Evolutionary conservation across 768 basidiomycete genomes (phyloP).

Genomic region (Phylloporus rhodoxanthus): DNA sequence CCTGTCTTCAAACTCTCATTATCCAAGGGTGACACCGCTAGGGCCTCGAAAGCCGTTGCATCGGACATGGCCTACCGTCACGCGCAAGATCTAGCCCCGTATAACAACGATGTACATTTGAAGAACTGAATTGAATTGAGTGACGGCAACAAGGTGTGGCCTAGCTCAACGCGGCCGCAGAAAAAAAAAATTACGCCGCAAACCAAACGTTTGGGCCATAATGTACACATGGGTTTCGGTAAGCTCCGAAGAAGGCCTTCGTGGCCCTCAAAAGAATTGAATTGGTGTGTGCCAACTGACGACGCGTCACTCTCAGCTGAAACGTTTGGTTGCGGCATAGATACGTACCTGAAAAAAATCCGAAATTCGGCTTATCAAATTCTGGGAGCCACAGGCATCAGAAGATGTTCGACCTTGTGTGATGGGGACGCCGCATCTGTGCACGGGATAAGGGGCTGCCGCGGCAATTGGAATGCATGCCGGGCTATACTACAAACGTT

Average conservation of each 20-base stretch:
- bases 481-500: not conserved
- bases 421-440: not conserved
- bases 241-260: not conserved
- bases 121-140: not conserved
- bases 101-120: not conserved
- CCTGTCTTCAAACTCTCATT: not conserved
- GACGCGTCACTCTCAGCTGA: not conserved
- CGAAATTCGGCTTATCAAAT: not conserved
- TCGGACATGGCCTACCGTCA: not conserved
- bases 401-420: not conserved
- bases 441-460: not conserved
- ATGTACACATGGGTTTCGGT: not conserved
- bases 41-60: not conserved
- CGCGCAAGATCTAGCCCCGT: not conserved
- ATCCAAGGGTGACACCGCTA: not conserved
- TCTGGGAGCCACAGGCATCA: not conserved
- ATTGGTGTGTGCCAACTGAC: not conserved
- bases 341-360: not conserved
- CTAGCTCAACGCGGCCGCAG: not conserved
- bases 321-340: not conserved
- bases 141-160: not conserved
- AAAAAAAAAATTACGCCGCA: not conserved
- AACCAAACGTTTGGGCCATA: not conserved
- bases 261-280: not conserved
- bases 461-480: not conserved